phyloP scores from a whole-genome alignment of 495 filamentous ascomycete genomes.

The Penicillium samsonianum region DNA sequence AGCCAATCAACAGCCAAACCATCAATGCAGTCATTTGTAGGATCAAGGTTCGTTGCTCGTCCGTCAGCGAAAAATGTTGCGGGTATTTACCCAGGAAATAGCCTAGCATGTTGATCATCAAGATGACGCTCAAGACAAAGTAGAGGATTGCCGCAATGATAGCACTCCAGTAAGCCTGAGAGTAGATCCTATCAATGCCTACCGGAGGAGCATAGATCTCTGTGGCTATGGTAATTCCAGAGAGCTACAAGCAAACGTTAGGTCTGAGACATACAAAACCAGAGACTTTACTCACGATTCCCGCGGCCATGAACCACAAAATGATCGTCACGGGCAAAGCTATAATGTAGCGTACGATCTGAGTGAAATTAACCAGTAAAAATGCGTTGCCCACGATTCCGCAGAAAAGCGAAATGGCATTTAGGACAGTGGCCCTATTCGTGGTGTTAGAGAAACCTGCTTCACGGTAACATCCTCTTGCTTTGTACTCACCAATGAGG shows the following conservation, averaged over 20 bases:
- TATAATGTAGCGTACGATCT: conserved; percentile 73
- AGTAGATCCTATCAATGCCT: conserved; percentile 60
- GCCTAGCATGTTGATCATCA: conserved; percentile 78
- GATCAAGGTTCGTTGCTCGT: conserved; percentile 69
- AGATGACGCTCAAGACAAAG: conserved; percentile 58
- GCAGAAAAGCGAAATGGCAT: conserved; percentile 63
- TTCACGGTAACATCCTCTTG: background rate
- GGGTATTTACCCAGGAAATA: conserved; percentile 78
- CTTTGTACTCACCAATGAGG: conserved; percentile 52
- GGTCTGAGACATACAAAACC: background rate
- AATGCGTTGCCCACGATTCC: conserved; percentile 72
- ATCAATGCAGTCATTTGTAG: conserved; percentile 65
- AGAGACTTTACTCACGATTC: conserved; percentile 53
- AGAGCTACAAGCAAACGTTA: conserved; percentile 48
- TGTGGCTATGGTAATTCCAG: conserved; percentile 61
- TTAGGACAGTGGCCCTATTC: conserved; percentile 53
- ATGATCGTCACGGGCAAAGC: conserved; percentile 69
- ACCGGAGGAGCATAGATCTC: conserved; percentile 60
- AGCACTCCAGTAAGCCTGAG: conserved; percentile 77
- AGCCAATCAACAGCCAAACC: conserved; percentile 62
- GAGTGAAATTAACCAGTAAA: conserved; percentile 82
- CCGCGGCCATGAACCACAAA: conserved; percentile 66
- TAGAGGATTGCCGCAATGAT: conserved; percentile 70
- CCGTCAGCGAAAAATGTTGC: conserved; percentile 70
- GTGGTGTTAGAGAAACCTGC: conserved; percentile 5